Evolutionary conservation across 192 early-diverging fungal species (phyloP), one percentile per base, ranked within the genome.

Genomic region (Coemansia sp.): DNA sequence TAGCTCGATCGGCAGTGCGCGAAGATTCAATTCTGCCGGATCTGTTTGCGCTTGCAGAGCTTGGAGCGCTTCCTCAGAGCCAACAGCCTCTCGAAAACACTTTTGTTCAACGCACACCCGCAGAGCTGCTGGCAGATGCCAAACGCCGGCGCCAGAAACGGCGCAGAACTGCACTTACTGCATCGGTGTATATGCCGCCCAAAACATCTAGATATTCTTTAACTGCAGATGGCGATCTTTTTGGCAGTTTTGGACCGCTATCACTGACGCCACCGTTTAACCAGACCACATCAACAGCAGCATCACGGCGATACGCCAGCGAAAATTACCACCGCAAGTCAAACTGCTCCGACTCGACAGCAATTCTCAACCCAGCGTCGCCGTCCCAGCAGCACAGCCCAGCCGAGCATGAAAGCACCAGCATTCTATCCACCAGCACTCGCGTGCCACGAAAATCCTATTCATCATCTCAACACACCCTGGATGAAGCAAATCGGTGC

Each of bases 1-100:
- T 70, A 4, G 73, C 73, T 26, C 47, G 73, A 20, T 77, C 73
- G 6, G 62, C 73, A 6, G 15, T 70, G 26, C 67, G 73, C 18
- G 73, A 77, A 28, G 63, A 56, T 41, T 65, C 66, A 1, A 63
- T 65, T 9, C 66, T 50, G 51, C 52, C 63, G 3, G 73, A 70
- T 40, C 59, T 77, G 21, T 63, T 58, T 13, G 67, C 46, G 10
- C 59, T 77, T 26, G 73, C 67, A n/a, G 67, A 66, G 10, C 57
- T 49, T 16, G 67, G 43, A n/a, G 39, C 46, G 40, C 5, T 60
- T 23, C 41, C 69, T 6, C 53, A 52, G 12, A 33, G 30, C 15
- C 12, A 21, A 9, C 21, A 18, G 8, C 3, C 45, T 2, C 36
- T 20, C 38, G 37, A 40, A 16, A 13, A 21, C 15, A 50, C 35